phyloP scores from a whole-genome alignment of 1,139 yeast genomes.

The Yamadazyma dushanensis region DNA sequence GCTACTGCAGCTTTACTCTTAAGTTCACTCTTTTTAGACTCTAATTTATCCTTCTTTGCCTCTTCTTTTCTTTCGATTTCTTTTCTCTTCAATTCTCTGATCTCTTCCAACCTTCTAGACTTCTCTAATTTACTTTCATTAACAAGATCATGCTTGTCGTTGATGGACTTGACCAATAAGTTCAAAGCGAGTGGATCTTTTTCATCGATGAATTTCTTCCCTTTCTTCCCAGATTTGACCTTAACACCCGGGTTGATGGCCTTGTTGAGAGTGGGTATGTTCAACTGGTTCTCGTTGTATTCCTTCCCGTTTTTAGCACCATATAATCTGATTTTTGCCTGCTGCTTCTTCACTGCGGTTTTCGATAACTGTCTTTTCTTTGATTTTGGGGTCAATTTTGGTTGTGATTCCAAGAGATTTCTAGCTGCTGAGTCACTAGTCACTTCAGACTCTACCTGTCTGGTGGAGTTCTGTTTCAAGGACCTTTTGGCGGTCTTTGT shows the following conservation, averaged over 20 bases:
- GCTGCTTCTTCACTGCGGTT: constrained; percentile 60
- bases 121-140: constrained; percentile 90
- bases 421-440: constrained; percentile 63
- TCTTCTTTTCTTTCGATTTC: constrained; percentile 86
- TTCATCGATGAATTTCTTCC: constrained; percentile 83
- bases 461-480: constrained; percentile 50
- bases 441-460: constrained; percentile 67
- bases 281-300: constrained; percentile 75
- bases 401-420: constrained; percentile 59
- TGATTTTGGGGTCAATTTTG: constrained; percentile 66
- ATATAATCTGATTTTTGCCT: constrained; percentile 61
- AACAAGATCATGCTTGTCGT: constrained; percentile 77
- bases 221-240: constrained; percentile 80
- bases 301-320: constrained; percentile 68
- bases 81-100: constrained; percentile 80
- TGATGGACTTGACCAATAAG: constrained; percentile 75
- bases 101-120: constrained; percentile 83
- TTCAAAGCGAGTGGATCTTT: constrained; percentile 62
- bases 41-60: constrained; percentile 66
- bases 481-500: constrained; percentile 59
- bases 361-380: constrained; percentile 52
- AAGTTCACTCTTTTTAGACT: constrained; percentile 75
- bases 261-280: constrained; percentile 75
- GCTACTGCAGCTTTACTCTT: constrained; percentile 70
- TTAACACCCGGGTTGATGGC: constrained; percentile 87